phyloP scores from a whole-genome alignment of 148 eudicot species.

The Rhododendron molle region DNA sequence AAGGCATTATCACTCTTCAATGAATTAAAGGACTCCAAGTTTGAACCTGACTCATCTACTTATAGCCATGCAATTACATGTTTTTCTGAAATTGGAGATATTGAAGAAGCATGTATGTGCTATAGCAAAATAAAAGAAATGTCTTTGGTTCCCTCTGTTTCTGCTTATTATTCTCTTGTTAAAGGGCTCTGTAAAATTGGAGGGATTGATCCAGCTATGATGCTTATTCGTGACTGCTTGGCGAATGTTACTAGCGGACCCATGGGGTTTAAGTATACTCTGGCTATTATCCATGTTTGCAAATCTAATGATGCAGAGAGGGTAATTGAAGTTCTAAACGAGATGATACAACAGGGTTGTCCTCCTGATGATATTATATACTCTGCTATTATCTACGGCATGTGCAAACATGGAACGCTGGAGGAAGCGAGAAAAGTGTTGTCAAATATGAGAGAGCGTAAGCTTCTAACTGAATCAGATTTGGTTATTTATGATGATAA shows the following conservation, averaged over 20 bases:
- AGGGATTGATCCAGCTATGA: constrained; percentile 68
- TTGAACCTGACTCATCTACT: constrained; percentile 59
- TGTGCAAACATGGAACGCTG: constrained; percentile 83
- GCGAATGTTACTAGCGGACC: constrained; percentile 70
- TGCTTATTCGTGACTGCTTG: constrained; percentile 75
- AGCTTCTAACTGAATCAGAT: constrained; percentile 57
- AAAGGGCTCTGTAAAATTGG: constrained; percentile 72
- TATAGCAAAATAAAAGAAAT: constrained; percentile 66
- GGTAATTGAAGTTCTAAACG: constrained; percentile 63
- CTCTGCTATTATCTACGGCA: constrained; percentile 78
- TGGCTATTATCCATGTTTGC: constrained; percentile 64
- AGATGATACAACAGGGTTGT: constrained; percentile 65
- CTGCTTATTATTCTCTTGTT: constrained; percentile 64
- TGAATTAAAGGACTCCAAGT: constrained; percentile 45
- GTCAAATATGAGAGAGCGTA: constrained; percentile 44
- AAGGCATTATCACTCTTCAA: constrained; percentile 57
- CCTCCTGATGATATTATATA: constrained; percentile 47
- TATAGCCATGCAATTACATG: constrained; percentile 61
- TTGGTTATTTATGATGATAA: constrained; percentile 70
- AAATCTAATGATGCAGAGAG: constrained; percentile 60
- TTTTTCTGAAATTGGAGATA: constrained; percentile 53
- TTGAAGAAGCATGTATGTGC: constrained; percentile 59
- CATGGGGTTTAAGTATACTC: constrained; percentile 65
- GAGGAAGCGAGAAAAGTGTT: constrained; percentile 85
- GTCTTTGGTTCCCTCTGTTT: constrained; percentile 56